These are phyloP conservation scores for Plasmodium falciparum DNA, from an alignment of 169 alveolate species.

Conservation along the genomic window DNA sequence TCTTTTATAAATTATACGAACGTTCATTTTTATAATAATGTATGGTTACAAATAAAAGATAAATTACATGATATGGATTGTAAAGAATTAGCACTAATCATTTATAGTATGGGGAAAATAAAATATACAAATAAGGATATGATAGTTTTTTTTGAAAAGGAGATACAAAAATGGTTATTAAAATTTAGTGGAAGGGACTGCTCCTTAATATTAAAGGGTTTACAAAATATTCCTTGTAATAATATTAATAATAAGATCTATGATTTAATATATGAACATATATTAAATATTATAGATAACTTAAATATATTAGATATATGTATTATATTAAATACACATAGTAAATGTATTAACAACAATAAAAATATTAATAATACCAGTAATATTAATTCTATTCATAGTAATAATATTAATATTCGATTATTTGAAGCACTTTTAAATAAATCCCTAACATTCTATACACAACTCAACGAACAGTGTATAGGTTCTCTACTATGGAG, in stretches of 20 bases:
- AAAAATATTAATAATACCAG: no score
- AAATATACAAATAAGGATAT: conserved; percentile 70
- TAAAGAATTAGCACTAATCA: conserved; percentile 67
- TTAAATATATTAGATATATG: conserved; percentile 67
- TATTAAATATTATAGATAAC: conserved; percentile 31
- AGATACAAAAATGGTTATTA: conserved; percentile 62
- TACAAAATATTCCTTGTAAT: conserved; percentile 41
- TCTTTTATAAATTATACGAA: conserved; percentile 60
- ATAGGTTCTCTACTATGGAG: conserved; percentile 76
- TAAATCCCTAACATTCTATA: conserved; percentile 53
- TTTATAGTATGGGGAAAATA: conserved; percentile 77
- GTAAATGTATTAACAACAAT: conserved; percentile 8
- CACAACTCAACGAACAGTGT: conserved; percentile 68
- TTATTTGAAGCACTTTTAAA: conserved; percentile 65
- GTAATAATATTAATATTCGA: conserved; percentile 42
- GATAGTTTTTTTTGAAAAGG: conserved; percentile 64
- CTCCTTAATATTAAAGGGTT: conserved; percentile 68
- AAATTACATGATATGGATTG: conserved; percentile 69
- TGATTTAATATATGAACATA: conserved; percentile 24
- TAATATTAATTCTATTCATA: background rate
- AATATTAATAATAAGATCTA: conserved; percentile 20
- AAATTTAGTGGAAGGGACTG: conserved; percentile 75
- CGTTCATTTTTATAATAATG: conserved; percentile 32
- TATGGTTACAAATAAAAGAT: conserved; percentile 44
- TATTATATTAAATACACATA: conserved; percentile 68